A percentile compares a stretch with the other conserved stretches of the same genome.
phyloP scores from a whole-genome alignment of 768 basidiomycete species.

The Russula compacta region DNA sequence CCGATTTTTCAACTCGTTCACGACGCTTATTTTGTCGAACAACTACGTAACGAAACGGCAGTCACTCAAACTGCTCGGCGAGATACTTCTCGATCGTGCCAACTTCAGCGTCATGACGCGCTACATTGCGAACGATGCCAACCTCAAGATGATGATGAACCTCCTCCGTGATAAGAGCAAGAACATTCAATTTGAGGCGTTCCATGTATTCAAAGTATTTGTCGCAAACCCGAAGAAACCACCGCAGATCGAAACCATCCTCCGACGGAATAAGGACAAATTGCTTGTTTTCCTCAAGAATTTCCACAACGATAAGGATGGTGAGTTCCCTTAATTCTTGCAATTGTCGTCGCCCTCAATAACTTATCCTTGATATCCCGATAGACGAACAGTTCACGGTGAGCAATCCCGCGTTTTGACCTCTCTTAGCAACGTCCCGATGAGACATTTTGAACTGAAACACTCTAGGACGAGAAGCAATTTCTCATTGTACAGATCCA shows the following conservation, averaged over 20 bases:
- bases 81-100: conserved; percentile 93
- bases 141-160: conserved; percentile 99
- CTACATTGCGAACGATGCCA: conserved; percentile 91
- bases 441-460: background rate
- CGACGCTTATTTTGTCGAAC: conserved; percentile 80
- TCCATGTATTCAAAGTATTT: conserved; percentile 99
- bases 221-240: conserved; percentile 99
- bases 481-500: conserved; percentile 92
- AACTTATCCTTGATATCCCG: background rate
- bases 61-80: conserved; percentile 94
- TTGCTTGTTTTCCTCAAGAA: conserved; percentile 78
- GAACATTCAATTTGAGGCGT: conserved; percentile 99
- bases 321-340: conserved; percentile 32
- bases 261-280: conserved; percentile 91
- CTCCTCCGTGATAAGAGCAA: conserved; percentile 95
- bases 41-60: conserved; percentile 99
- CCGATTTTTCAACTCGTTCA: conserved; percentile 92
- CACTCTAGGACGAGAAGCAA: conserved; percentile 76
- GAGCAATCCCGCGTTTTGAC: conserved; percentile 18
- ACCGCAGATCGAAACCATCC: conserved; percentile 83
- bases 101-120: conserved; percentile 99
- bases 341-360: background rate
- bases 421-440: conserved; percentile 3
- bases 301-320: conserved; percentile 99
- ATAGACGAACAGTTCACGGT: conserved; percentile 92